Evolutionary conservation across 768 basidiomycete genomes (phyloP).

Genomic region (Holtermannia corniformis): DNA sequence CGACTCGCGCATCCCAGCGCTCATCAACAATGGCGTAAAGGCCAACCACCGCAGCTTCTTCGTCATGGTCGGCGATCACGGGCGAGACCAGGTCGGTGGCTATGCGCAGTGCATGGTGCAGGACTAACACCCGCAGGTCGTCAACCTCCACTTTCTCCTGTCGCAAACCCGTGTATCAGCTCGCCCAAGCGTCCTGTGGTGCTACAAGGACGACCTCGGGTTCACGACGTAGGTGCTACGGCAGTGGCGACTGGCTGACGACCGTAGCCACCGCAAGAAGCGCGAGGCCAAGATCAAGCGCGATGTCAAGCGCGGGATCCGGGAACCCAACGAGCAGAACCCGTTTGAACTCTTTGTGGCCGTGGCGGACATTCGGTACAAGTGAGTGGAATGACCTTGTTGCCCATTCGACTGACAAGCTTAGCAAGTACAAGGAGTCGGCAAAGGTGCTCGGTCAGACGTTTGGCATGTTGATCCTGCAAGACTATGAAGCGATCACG

Average conservation of each 20-base stretch:
- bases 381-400: constrained; percentile 48
- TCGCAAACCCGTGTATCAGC: constrained; percentile 84
- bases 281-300: constrained; percentile 93
- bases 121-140: constrained; percentile 32
- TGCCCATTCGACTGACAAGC: constrained; percentile 1
- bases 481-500: constrained; percentile 97
- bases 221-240: constrained; percentile 66
- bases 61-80: constrained; percentile 89
- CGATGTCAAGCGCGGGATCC: constrained; percentile 85
- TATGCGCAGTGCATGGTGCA: background rate
- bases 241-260: constrained; percentile 1
- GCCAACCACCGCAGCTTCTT: constrained; percentile 89
- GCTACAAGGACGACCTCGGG: constrained; percentile 96
- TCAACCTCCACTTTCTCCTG: constrained; percentile 89
- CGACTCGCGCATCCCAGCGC: constrained; percentile 81
- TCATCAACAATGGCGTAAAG: constrained; percentile 89
- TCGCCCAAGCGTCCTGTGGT: constrained; percentile 88
- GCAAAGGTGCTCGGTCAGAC: constrained; percentile 95
- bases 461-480: constrained; percentile 91
- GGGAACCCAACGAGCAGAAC: constrained; percentile 89
- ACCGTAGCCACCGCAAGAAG: constrained; percentile 79
- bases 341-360: constrained; percentile 98
- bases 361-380: constrained; percentile 98
- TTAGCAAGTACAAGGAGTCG: constrained; percentile 90
- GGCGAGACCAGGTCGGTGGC: constrained; percentile 67